These are phyloP conservation scores for Sicyos edulis DNA, from an alignment of 306 rosid genomes.

Conservation along the genomic window DNA sequence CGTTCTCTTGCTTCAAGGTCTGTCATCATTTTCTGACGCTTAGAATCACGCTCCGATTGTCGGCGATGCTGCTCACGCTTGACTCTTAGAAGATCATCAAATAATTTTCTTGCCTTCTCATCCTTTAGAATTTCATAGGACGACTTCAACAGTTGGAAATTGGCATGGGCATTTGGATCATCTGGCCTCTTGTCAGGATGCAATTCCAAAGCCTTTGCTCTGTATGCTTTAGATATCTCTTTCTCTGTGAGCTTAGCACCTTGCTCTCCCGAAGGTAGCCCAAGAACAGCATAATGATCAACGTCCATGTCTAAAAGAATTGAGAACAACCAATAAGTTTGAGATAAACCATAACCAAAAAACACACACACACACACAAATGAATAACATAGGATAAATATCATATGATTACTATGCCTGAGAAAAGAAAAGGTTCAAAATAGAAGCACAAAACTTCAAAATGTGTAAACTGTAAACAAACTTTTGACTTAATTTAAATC, in stretches of 20 bases:
- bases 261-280: conserved; percentile 71
- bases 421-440: not conserved
- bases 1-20: conserved; percentile 82
- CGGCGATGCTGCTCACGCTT: conserved; percentile 66
- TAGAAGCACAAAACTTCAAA: not conserved
- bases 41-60: conserved; percentile 59
- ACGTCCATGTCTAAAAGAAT: conserved; percentile 19
- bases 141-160: conserved; percentile 26
- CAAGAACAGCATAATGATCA: conserved; percentile 68
- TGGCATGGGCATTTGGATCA: conserved; percentile 62
- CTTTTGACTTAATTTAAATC: not conserved
- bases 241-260: conserved; percentile 60
- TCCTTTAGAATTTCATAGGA: conserved; percentile 84
- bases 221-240: conserved; percentile 69
- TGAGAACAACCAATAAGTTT: conserved; percentile 1
- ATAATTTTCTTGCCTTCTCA: conserved; percentile 56
- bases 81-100: conserved; percentile 62
- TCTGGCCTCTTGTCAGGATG: conserved; percentile 92
- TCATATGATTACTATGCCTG: not conserved
- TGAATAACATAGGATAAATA: not conserved
- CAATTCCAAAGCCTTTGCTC: conserved; percentile 59
- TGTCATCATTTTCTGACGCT: conserved; percentile 72
- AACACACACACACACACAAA: not conserved
- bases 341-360: not conserved
- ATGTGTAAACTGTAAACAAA: not conserved